phyloP scores from a whole-genome alignment of 2,329 filamentous ascomycete genomes.

The Neonectria coccinea region DNA sequence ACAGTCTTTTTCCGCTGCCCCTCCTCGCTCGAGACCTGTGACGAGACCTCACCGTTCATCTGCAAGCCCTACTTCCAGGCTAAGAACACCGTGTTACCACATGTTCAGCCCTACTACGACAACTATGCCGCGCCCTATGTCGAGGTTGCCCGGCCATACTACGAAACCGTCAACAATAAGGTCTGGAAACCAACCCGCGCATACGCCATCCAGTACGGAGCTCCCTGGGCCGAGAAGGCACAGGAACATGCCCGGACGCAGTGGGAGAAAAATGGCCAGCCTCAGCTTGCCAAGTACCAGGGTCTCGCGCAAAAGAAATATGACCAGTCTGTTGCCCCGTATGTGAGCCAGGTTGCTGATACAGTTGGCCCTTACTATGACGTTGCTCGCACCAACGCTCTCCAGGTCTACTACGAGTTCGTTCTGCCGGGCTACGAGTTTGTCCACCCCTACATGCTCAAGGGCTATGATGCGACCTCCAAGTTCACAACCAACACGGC shows the following conservation, averaged over 20 bases:
- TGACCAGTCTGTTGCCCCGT: slow-evolving; percentile 75
- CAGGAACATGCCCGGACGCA: slow-evolving; percentile 75
- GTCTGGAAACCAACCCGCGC: slow-evolving; percentile 76
- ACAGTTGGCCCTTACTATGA: slow-evolving; percentile 79
- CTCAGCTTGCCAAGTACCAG: slow-evolving; percentile 76
- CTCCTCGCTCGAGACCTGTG: slow-evolving; percentile 72
- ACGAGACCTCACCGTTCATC: slow-evolving; percentile 77
- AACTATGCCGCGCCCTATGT: slow-evolving; percentile 87
- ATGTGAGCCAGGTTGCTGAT: slow-evolving; percentile 72
- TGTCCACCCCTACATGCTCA: slow-evolving; percentile 78
- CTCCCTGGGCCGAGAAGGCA: slow-evolving; percentile 76
- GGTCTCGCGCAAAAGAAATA: slow-evolving; percentile 74
- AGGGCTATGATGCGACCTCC: slow-evolving; percentile 75
- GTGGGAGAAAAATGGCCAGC: slow-evolving; percentile 84
- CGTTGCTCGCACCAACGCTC: slow-evolving; percentile 69
- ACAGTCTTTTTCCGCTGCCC: slow-evolving; percentile 88
- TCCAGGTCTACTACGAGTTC: slow-evolving; percentile 77
- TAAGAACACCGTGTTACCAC: slow-evolving; percentile 74
- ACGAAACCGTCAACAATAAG: slow-evolving; percentile 68
- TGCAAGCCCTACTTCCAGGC: slow-evolving; percentile 85
- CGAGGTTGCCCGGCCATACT: slow-evolving; percentile 81
- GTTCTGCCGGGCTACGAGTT: slow-evolving; percentile 80
- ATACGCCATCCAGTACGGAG: slow-evolving; percentile 78
- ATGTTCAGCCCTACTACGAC: slow-evolving; percentile 87
- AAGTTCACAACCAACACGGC: slow-evolving; percentile 76